Percentiles rank a stretch among this genome's conserved stretches.
These are phyloP conservation scores for Paramecium primaurelia DNA, from an alignment of 73 alveolate genomes.

Conservation along the genomic window DNA sequence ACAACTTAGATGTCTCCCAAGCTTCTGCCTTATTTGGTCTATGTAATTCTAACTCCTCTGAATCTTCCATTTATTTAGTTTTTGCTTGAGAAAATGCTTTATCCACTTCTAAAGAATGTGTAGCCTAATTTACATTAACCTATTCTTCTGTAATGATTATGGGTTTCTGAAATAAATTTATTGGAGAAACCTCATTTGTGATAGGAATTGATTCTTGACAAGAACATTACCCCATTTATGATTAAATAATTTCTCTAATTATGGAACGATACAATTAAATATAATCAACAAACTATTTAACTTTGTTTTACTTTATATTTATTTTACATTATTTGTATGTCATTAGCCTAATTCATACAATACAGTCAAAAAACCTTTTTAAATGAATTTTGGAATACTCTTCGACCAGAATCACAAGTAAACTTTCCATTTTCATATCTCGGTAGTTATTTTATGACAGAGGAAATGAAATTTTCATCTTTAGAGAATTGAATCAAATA, in stretches of 20 bases:
- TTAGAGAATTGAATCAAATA: background rate
- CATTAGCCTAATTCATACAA: conserved; percentile 10
- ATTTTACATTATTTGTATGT: background rate
- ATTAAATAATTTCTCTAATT: background rate
- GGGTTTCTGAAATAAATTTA: background rate
- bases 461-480: background rate
- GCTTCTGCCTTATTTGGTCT: background rate
- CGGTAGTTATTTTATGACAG: conserved; percentile 7
- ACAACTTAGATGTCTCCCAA: background rate
- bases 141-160: background rate
- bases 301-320: background rate
- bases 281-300: background rate
- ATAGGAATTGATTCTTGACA: background rate
- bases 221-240: conserved; percentile 1
- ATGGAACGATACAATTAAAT: background rate
- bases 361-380: background rate
- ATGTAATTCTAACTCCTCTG: background rate
- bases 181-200: background rate
- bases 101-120: background rate
- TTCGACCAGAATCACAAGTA: background rate
- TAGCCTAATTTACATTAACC: background rate
- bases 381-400: conserved; percentile 17
- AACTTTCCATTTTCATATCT: background rate
- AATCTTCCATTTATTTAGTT: conserved; percentile 7
- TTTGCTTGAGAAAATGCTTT: background rate